phyloP scores from a whole-genome alignment of 139 green algal species.

The Asterochloris erici region DNA sequence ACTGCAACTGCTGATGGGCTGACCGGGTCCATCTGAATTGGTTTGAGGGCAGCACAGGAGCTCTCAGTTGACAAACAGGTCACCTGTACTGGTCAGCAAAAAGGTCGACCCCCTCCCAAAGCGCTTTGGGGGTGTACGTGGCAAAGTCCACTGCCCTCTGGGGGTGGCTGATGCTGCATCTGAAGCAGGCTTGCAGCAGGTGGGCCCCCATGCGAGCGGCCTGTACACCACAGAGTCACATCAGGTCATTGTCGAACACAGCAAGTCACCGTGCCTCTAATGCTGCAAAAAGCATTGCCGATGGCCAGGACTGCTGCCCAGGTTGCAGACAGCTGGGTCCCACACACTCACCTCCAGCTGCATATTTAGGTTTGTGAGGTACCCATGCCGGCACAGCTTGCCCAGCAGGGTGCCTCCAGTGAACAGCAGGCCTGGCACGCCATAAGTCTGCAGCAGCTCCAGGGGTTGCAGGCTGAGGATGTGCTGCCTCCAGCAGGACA shows the following conservation, averaged over 20 bases:
- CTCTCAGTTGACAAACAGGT: neutral
- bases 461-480: neutral
- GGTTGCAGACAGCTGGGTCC: too few species aligned
- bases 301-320: neutral
- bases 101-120: constrained; percentile 4
- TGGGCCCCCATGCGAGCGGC: constrained; percentile 5
- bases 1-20: neutral
- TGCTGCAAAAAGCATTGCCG: neutral
- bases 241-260: neutral
- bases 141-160: constrained; percentile 13
- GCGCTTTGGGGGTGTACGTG: constrained; percentile 13
- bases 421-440: constrained; percentile 5
- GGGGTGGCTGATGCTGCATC: constrained; percentile 8
- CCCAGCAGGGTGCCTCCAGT: neutral
- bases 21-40: neutral
- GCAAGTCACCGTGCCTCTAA: neutral
- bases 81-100: constrained; percentile 11
- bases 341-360: constrained; percentile 1
- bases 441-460: constrained; percentile 1
- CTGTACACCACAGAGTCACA: neutral
- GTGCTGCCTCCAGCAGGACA: constrained; percentile 10
- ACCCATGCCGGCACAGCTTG: neutral
- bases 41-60: neutral
- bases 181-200: constrained; percentile 4
- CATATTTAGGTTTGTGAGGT: neutral